Conservation (phyloP, 2,329 filamentous ascomycete genomes). For the Penicillium nordicum region DNA sequence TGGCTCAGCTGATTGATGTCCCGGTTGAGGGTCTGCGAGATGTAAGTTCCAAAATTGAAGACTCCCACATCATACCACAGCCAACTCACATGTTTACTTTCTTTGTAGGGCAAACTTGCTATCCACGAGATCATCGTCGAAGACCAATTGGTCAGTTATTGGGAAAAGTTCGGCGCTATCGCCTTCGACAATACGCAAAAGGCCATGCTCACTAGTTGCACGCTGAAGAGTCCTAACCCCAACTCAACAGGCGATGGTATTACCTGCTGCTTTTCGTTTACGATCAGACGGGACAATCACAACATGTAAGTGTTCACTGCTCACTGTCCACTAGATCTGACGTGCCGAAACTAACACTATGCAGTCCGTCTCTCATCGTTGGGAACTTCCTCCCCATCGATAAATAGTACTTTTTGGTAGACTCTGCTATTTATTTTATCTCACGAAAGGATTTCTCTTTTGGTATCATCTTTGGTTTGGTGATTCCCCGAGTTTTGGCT, state of each 20-base stretch:
- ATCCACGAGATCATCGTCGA: conserved; percentile 95
- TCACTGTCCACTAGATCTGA: not conserved
- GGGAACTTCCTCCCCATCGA: conserved; percentile 86
- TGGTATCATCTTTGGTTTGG: not conserved
- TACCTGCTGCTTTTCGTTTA: conserved; percentile 96
- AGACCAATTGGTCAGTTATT: conserved; percentile 91
- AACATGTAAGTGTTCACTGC: conserved; percentile 72
- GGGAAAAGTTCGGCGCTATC: conserved; percentile 98
- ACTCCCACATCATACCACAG: not conserved
- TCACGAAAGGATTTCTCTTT: conserved; percentile 4
- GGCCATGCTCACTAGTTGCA: conserved; percentile 89
- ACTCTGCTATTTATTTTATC: not conserved
- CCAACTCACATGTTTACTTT: not conserved
- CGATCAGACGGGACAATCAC: conserved; percentile 88
- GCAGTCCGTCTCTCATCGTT: conserved; percentile 86
- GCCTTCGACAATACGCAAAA: conserved; percentile 94
- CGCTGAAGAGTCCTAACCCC: conserved; percentile 75
- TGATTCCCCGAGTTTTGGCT: conserved; percentile 18
- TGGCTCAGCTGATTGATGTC: conserved; percentile 93
- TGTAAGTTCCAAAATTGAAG: conserved; percentile 53
- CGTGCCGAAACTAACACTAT: conserved; percentile 8
- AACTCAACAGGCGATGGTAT: conserved; percentile 69
- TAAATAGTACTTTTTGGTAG: conserved; percentile 26
- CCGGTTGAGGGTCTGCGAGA: conserved; percentile 87
- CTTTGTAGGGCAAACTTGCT: conserved; percentile 76